Percentiles rank a stretch among this genome's conserved stretches.
These are phyloP conservation scores for Apiospora marii DNA, from an alignment of 2,329 filamentous ascomycete genomes.

Conservation along the genomic window DNA sequence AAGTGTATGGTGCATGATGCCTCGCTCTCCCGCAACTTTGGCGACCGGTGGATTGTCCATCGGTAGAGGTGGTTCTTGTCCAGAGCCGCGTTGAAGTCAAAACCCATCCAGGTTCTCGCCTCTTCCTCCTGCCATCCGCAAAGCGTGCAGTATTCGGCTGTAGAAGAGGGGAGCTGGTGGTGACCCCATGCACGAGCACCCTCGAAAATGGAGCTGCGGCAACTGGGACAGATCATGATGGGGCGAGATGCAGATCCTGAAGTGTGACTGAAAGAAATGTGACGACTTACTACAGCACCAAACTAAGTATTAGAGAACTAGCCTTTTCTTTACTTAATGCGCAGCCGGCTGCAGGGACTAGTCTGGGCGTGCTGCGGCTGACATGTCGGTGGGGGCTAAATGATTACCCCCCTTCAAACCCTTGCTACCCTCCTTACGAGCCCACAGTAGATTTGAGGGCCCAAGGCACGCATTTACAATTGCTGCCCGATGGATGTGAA, in stretches of 20 bases:
- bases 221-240: constrained; percentile 1
- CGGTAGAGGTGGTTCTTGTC: background rate
- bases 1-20: background rate
- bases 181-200: background rate
- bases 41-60: background rate
- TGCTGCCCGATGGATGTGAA: too few relatives aligned
- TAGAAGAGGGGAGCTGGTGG: background rate
- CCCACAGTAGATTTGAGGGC: too few relatives aligned
- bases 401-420: background rate
- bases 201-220: background rate
- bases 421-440: background rate
- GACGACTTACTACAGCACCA: too few relatives aligned
- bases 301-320: too few relatives aligned
- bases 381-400: background rate
- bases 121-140: background rate
- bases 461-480: too few relatives aligned
- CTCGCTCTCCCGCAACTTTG: background rate
- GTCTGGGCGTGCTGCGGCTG: background rate
- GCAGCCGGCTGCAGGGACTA: background rate
- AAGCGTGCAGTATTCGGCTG: background rate
- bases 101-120: background rate
- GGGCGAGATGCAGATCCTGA: background rate
- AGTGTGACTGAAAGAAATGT: background rate
- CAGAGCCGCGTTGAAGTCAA: too few relatives aligned
- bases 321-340: background rate